These are phyloP conservation scores for Arachnomyces sp. DNA, from an alignment of 2,329 filamentous ascomycete genomes.

Conservation along the genomic window DNA sequence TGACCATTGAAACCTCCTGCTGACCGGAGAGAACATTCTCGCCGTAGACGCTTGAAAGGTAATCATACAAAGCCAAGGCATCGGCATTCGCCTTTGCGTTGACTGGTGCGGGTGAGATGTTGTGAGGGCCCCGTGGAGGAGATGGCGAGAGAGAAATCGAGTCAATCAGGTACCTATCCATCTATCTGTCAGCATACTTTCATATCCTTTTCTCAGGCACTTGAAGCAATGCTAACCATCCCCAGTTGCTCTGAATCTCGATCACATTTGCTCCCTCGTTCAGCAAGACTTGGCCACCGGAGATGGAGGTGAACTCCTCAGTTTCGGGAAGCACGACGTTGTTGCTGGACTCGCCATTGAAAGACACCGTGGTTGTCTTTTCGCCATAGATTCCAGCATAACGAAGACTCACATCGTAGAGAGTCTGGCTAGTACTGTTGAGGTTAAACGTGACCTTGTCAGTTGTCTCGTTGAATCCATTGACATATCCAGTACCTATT, in stretches of 20 bases:
- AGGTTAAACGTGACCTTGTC: constrained; percentile 41
- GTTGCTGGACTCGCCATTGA: constrained; percentile 36
- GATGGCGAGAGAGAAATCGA: constrained; percentile 34
- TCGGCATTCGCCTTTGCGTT: constrained; percentile 31
- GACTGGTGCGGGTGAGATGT: constrained; percentile 31
- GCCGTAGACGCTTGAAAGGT: constrained; percentile 39
- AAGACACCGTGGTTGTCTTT: constrained; percentile 37
- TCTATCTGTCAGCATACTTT: constrained; percentile 10
- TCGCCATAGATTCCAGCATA: constrained; percentile 41
- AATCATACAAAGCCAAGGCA: constrained; percentile 34
- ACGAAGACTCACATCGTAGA: constrained; percentile 39
- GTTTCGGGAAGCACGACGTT: constrained; percentile 36
- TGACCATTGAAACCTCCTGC: constrained; percentile 36
- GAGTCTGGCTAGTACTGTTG: constrained; percentile 23
- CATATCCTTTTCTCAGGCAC: background rate
- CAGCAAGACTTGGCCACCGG: constrained; percentile 39
- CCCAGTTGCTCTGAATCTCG: constrained; percentile 42
- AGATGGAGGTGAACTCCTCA: constrained; percentile 29
- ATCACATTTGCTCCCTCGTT: constrained; percentile 38
- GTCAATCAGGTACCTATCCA: constrained; percentile 25
- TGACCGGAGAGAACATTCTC: constrained; percentile 43
- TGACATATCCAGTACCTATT: constrained; percentile 41
- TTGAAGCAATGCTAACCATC: constrained; percentile 29
- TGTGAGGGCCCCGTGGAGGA: constrained; percentile 29
- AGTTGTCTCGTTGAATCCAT: constrained; percentile 35